Evolutionary conservation across 495 filamentous ascomycete species (phyloP).

Genomic region (Opeltia flavorubescens): DNA sequence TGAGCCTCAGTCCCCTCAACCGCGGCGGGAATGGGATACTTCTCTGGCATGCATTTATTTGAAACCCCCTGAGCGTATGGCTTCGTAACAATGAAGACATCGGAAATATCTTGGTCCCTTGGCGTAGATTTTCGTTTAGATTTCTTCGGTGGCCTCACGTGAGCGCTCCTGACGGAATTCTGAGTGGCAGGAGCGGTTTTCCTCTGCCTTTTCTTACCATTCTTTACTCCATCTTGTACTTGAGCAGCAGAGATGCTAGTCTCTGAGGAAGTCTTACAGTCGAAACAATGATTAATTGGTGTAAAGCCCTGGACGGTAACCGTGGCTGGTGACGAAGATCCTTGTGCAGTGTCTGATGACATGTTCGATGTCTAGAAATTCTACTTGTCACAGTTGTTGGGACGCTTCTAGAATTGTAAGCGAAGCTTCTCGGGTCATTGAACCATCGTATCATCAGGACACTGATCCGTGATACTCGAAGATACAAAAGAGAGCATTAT

Average conservation of each 20-base stretch:
- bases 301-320: constrained; percentile 5
- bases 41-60: neutral
- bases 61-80: neutral
- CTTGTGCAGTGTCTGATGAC: neutral
- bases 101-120: neutral
- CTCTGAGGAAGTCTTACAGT: neutral
- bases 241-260: neutral
- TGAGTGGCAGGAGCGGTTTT: neutral
- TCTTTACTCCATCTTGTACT: neutral
- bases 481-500: too few relatives aligned
- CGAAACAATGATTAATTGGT: constrained; percentile 6
- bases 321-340: neutral
- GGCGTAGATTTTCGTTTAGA: neutral
- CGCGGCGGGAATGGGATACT: neutral
- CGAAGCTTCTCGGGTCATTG: too few relatives aligned
- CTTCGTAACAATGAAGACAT: neutral
- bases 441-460: too few relatives aligned
- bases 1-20: neutral
- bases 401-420: too few relatives aligned
- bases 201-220: neutral
- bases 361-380: too few relatives aligned
- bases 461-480: too few relatives aligned
- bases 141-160: neutral
- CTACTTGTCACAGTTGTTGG: too few relatives aligned
- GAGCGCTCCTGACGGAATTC: neutral